These are phyloP conservation scores for Entomortierella beljakovae DNA, from an alignment of 192 early-diverging fungal genomes.

Conservation along the genomic window DNA sequence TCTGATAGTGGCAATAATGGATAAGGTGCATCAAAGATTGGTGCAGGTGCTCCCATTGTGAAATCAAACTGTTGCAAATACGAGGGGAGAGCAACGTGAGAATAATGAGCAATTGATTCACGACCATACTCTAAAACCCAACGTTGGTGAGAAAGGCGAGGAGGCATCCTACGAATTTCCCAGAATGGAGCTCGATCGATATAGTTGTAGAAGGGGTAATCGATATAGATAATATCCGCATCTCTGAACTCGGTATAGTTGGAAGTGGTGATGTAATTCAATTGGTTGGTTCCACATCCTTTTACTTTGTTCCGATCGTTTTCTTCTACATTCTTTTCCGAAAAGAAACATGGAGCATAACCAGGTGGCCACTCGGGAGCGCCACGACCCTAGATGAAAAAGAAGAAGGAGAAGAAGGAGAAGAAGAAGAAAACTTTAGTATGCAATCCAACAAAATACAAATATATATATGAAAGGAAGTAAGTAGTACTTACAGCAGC, in stretches of 20 bases:
- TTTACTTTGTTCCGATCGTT: background rate
- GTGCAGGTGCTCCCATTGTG: constrained; percentile 23
- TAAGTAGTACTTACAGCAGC: background rate
- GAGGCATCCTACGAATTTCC: constrained; percentile 21
- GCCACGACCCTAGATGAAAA: background rate
- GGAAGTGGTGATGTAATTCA: constrained; percentile 9
- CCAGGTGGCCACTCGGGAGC: background rate
- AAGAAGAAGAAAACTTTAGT: background rate
- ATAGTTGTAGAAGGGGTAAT: constrained; percentile 12
- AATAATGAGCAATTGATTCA: constrained; percentile 21
- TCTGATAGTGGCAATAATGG: constrained; percentile 11
- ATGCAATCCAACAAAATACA: background rate
- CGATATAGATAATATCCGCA: constrained; percentile 30
- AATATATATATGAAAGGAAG: too few relatives aligned
- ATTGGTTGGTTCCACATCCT: background rate
- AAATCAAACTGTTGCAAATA: constrained; percentile 36
- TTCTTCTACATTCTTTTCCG: background rate
- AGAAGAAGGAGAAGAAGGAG: background rate
- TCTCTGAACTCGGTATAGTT: constrained; percentile 46
- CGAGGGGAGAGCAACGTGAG: constrained; percentile 9
- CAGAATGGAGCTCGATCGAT: constrained; percentile 23
- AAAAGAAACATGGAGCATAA: constrained; percentile 22
- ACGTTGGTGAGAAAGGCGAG: constrained; percentile 21
- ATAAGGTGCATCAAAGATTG: constrained; percentile 21
- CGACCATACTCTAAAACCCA: constrained; percentile 17